Evolutionary conservation across 108 stramenopile species (phyloP).

Genomic region (Parietichytrium sp.): DNA sequence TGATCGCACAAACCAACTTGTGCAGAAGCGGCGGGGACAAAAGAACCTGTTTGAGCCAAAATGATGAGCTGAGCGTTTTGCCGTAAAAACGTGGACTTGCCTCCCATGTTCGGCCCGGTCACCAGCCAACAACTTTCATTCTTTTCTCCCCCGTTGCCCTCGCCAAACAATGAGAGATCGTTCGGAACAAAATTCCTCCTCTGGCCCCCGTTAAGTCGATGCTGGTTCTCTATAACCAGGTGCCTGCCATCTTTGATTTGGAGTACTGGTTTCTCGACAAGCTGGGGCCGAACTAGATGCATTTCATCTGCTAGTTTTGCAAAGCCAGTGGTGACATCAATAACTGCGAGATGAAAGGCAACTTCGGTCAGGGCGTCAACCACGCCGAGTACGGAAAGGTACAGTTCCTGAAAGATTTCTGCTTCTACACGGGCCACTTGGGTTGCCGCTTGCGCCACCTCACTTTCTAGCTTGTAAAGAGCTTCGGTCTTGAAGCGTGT

Average conservation of each 20-base stretch:
- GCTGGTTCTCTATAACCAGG: slow-evolving; percentile 29
- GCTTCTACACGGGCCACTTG: neutral
- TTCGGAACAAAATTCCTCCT: neutral
- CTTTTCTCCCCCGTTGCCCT: neutral
- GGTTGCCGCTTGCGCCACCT: neutral
- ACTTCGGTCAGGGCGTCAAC: neutral
- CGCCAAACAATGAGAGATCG: neutral
- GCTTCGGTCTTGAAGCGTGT: neutral
- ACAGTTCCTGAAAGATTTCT: neutral
- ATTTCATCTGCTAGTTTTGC: neutral
- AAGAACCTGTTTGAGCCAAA: slow-evolving; percentile 87
- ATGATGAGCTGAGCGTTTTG: slow-evolving; percentile 74
- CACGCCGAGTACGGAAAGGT: neutral
- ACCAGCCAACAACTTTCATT: neutral
- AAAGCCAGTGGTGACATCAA: slow-evolving; percentile 3
- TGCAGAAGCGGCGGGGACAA: slow-evolving; percentile 85
- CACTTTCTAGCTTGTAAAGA: slow-evolving; percentile 10
- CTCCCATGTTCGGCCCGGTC: slow-evolving; percentile 56
- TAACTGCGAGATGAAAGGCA: neutral
- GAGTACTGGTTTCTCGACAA: neutral
- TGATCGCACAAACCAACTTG: slow-evolving; percentile 67
- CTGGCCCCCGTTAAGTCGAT: neutral
- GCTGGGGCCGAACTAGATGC: neutral
- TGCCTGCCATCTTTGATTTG: neutral
- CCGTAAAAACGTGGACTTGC: slow-evolving; percentile 47